Evolutionary conservation across 129 eudicot species (phyloP).

Genomic region (Scalesia atractyloides): DNA sequence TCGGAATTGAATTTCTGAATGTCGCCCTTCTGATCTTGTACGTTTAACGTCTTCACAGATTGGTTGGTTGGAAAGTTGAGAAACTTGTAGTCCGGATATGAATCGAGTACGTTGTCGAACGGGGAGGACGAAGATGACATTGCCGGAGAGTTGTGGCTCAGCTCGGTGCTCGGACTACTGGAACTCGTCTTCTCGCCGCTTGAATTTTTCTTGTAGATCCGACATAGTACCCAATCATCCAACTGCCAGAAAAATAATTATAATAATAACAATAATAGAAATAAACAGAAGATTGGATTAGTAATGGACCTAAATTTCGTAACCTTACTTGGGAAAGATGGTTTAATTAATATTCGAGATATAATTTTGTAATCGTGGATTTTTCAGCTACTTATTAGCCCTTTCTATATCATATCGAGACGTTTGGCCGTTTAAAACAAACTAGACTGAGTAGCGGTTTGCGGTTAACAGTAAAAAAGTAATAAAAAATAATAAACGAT

Average conservation of each 20-base stretch:
- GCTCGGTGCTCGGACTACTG: slow-evolving; percentile 50
- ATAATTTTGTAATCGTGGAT: no score
- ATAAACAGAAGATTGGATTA: background rate
- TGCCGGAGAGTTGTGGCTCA: slow-evolving; percentile 64
- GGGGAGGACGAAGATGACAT: slow-evolving; percentile 61
- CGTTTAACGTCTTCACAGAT: slow-evolving; percentile 27
- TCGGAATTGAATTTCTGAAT: slow-evolving; percentile 56
- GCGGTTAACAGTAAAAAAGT: no score
- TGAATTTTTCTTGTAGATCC: slow-evolving; percentile 87
- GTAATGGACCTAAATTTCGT: no score
- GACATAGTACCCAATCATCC: slow-evolving; percentile 97
- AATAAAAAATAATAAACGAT: no score
- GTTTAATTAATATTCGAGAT: no score
- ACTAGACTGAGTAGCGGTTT: no score
- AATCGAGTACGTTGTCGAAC: slow-evolving; percentile 64
- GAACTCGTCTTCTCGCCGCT: slow-evolving; percentile 43
- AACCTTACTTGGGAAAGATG: no score
- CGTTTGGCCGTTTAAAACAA: no score
- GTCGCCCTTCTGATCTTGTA: slow-evolving; percentile 46
- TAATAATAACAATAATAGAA: no score
- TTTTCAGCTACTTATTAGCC: no score
- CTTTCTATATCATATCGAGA: no score
- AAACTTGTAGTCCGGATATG: slow-evolving; percentile 55
- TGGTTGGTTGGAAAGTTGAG: slow-evolving; percentile 47
- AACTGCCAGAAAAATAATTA: slow-evolving; percentile 46